Conservation (phyloP, 1,284 basidiomycete species). For the Grifola frondosa region DNA sequence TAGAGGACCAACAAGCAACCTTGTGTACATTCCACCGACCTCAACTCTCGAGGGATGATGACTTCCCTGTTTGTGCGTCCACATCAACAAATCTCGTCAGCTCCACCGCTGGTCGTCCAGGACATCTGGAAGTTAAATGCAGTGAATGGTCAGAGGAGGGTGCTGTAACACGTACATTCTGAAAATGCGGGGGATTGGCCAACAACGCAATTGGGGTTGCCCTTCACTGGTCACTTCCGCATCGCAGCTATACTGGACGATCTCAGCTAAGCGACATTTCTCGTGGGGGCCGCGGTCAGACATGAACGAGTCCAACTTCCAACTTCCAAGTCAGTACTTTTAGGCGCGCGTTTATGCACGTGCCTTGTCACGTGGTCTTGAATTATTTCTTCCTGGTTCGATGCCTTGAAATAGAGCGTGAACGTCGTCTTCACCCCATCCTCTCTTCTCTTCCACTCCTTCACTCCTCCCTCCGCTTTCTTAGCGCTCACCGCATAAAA, state of each 20-base stretch:
- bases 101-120: slow-evolving; percentile 62
- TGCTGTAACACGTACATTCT: slow-evolving; percentile 52
- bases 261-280: slow-evolving; percentile 63
- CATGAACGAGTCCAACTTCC: too few relatives aligned
- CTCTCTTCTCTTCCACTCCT: slow-evolving; percentile 31
- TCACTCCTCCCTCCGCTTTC: slow-evolving; percentile 27
- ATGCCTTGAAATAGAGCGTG: slow-evolving; percentile 33
- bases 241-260: slow-evolving; percentile 68
- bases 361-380: slow-evolving; percentile 21
- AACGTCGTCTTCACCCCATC: slow-evolving; percentile 34
- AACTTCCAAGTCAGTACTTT: too few relatives aligned
- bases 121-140: slow-evolving; percentile 48
- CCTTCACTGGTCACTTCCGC: slow-evolving; percentile 34
- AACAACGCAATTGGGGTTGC: slow-evolving; percentile 50
- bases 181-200: slow-evolving; percentile 71
- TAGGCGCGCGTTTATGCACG: slow-evolving; percentile 9
- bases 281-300: too few relatives aligned
- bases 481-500: slow-evolving; percentile 29
- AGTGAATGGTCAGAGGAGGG: slow-evolving; percentile 1
- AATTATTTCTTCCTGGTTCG: slow-evolving; percentile 14
- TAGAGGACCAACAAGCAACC: not conserved
- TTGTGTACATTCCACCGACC: slow-evolving; percentile 33
- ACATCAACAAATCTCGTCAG: slow-evolving; percentile 62
- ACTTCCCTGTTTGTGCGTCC: slow-evolving; percentile 62
- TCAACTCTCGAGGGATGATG: slow-evolving; percentile 46